Evolutionary conservation across 2,329 filamentous ascomycete genomes (phyloP), one percentile per base, ranked within the genome.

Genomic region (Trichothecium roseum): DNA sequence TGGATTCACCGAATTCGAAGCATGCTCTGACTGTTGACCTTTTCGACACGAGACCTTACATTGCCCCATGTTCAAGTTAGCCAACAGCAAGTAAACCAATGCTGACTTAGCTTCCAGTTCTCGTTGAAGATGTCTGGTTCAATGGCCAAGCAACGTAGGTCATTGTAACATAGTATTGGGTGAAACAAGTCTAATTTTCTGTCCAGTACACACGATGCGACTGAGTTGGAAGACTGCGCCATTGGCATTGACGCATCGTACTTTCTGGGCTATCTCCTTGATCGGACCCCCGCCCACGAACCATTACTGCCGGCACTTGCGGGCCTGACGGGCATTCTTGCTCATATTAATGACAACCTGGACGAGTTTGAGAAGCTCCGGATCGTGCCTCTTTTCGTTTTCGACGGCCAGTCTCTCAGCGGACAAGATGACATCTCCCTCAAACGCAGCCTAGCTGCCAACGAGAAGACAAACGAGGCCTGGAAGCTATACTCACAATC

Each of bases 231-330:
- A 52, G 81, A 80, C 54, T 76, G 76, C 40, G 73, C 80, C 36
- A 73, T 95, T 49, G 88, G 81, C 44, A 78, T 96, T 50, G 88
- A 95, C 65, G 91, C 89, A 37, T 81, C 84, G 36, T 83, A 93
- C 59, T 96, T 91, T 57, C 74, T 98, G 44, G 73, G 81, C 55
- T 77, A 79, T 40, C 74, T 94, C 45, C 76, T 94, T 49, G 76
- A 81, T 52, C 74, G 71, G 38, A 58, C 72, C 30, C 73, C 77
- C 18, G 79, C 75, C 31, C 81, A 84, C 52, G 91, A 98, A 58
- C 88, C 89, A 29, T 78, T 98, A 24, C 73, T 96, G 24, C 78
- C 87, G 37, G 91, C 91, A 16, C 74, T 96, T 32, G 91, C 89
- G 34, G 91, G 91, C 39, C 72, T 89, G 41, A 91, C 89, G 40